Conservation (phyloP, 371 early-diverging fungal species). For the Mortierella sp. region DNA sequence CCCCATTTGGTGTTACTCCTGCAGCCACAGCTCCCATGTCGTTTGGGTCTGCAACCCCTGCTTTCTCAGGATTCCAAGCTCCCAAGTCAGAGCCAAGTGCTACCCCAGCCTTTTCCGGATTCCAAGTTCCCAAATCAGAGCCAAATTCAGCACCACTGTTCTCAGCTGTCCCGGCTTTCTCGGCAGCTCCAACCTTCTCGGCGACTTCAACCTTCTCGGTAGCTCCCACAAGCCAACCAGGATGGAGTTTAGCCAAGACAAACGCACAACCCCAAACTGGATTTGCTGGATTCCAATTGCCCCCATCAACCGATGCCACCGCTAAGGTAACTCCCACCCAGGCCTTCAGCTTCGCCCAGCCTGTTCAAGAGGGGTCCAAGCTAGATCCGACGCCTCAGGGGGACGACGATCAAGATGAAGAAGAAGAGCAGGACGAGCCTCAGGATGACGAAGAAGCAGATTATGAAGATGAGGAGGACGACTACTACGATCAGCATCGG, state of each 20-base stretch:
- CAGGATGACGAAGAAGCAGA: slow-evolving; percentile 22
- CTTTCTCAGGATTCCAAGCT: slow-evolving; percentile 18
- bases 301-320: neutral
- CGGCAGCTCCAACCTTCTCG: neutral
- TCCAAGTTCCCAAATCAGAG: slow-evolving; percentile 18
- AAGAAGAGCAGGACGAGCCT: slow-evolving; percentile 10
- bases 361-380: slow-evolving; percentile 7
- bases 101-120: neutral
- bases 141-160: neutral
- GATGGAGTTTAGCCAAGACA: slow-evolving; percentile 5
- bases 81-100: slow-evolving; percentile 2
- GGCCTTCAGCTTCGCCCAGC: slow-evolving; percentile 10
- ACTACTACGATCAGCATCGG: neutral
- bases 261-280: neutral
- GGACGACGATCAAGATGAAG: slow-evolving; percentile 18
- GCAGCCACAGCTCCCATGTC: neutral
- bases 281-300: slow-evolving; percentile 34
- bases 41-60: slow-evolving; percentile 5
- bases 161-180: neutral
- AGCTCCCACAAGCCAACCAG: neutral
- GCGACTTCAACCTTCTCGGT: neutral
- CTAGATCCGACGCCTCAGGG: slow-evolving; percentile 8
- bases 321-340: neutral
- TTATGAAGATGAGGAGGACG: slow-evolving; percentile 21
- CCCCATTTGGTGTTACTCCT: neutral